Percentiles rank a stretch among this genome's conserved stretches.
Evolutionary conservation across 768 basidiomycete species (phyloP).

Genomic region (Amanita exitialis): DNA sequence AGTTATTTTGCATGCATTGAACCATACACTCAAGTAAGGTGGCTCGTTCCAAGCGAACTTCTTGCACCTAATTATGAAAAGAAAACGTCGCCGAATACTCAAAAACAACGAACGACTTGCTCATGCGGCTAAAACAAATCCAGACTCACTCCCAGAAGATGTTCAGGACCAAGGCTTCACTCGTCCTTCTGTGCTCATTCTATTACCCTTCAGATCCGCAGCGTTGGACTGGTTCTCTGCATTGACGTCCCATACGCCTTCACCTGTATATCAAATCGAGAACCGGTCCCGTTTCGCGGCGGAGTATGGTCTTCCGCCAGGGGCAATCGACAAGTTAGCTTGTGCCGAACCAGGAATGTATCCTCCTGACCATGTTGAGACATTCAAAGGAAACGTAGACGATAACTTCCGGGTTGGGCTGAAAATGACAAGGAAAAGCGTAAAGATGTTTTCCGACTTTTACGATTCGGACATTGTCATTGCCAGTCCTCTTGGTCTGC

Average conservation of each 20-base stretch:
- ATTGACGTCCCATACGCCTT: conserved; percentile 65
- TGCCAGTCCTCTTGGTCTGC: conserved; percentile 86
- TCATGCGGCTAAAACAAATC: conserved; percentile 48
- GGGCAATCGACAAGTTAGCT: conserved; percentile 71
- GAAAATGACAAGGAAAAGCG: conserved; percentile 85
- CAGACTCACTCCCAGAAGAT: conserved; percentile 51
- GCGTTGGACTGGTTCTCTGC: conserved; percentile 79
- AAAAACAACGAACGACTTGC: conserved; percentile 94
- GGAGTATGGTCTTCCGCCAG: conserved; percentile 79
- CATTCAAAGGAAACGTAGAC: conserved; percentile 94
- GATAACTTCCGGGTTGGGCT: conserved; percentile 90
- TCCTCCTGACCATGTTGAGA: conserved; percentile 84
- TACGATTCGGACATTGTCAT: conserved; percentile 87
- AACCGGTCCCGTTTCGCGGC: conserved; percentile 72
- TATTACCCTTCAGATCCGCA: conserved; percentile 88
- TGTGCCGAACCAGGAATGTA: conserved; percentile 67
- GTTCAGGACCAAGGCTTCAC: conserved; percentile 97
- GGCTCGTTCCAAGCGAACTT: neutral
- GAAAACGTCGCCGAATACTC: conserved; percentile 82
- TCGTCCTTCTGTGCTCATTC: conserved; percentile 85
- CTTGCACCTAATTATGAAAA: conserved; percentile 20
- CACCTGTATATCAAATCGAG: conserved; percentile 73
- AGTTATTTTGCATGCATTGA: conserved; percentile 69
- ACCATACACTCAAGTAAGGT: conserved; percentile 81
- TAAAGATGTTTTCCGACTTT: conserved; percentile 87